phyloP scores from a whole-genome alignment of 257 asterid species.

The Solanum chaucha region DNA sequence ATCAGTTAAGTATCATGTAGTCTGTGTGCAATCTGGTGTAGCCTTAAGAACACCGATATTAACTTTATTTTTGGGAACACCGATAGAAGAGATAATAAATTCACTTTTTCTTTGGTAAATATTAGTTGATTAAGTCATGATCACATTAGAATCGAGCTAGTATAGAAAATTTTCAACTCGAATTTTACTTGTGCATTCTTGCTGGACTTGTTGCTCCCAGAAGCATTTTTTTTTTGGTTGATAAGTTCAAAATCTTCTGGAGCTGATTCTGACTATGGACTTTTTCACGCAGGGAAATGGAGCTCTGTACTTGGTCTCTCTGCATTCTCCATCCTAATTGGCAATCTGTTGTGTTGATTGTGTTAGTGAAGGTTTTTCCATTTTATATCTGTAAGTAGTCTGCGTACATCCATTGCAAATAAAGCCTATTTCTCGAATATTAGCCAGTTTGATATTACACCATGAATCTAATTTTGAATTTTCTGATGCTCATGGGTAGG shows the following conservation, averaged over 20 bases:
- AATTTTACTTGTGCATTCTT: not conserved
- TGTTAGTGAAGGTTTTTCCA: slow-evolving; percentile 25
- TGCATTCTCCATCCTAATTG: slow-evolving; percentile 68
- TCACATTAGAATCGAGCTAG: not conserved
- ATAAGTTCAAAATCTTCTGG: not conserved
- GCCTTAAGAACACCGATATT: not conserved
- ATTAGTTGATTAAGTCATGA: not conserved
- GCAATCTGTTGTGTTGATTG: slow-evolving; percentile 70
- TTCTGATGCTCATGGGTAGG: not conserved
- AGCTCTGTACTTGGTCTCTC: slow-evolving; percentile 77
- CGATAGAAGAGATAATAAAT: not conserved
- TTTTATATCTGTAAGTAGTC: not conserved
- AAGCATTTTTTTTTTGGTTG: not conserved
- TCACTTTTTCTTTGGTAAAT: not conserved
- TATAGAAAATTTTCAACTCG: not conserved
- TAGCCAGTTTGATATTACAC: not conserved
- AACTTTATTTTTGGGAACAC: not conserved
- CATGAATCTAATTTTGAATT: not conserved
- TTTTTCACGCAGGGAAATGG: slow-evolving; percentile 65
- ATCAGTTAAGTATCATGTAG: not conserved
- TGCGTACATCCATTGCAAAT: not conserved
- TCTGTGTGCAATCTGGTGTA: not conserved
- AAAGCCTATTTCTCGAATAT: not conserved
- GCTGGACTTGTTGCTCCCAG: not conserved
- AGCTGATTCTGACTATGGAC: not conserved